A percentile compares a stretch with the other conserved stretches of the same genome.
These are phyloP conservation scores for Saposhnikovia divaricata DNA, from an alignment of 129 eudicot genomes.

Conservation along the genomic window DNA sequence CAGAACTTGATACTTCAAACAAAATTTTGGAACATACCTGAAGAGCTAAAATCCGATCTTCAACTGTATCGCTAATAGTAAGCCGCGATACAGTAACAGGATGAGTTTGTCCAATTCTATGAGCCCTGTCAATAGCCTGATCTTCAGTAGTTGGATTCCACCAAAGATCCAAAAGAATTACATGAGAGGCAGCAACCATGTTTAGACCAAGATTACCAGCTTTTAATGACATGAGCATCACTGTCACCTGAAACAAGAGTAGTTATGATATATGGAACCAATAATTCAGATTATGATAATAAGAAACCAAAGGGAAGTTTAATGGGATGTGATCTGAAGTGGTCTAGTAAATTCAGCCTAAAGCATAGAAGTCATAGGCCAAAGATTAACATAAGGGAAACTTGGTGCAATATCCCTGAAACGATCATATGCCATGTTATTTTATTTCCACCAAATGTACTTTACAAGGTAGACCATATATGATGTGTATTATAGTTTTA, in stretches of 20 bases:
- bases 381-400: not conserved
- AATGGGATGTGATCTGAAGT: not conserved
- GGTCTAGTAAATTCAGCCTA: not conserved
- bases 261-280: not conserved
- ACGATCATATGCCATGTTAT: not conserved
- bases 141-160: constrained; percentile 99
- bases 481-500: not conserved
- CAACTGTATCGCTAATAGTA: constrained; percentile 89
- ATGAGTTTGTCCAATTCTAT: constrained; percentile 95
- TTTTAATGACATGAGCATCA: constrained; percentile 93
- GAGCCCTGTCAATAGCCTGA: constrained; percentile 96
- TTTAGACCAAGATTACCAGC: constrained; percentile 97
- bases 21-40: constrained; percentile 43
- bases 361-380: not conserved
- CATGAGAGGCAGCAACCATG: constrained; percentile 97
- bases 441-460: not conserved
- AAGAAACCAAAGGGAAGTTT: not conserved
- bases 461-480: not conserved
- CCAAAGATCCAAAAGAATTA: constrained; percentile 89
- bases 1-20: not conserved
- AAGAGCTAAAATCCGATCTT: constrained; percentile 93
- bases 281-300: not conserved
- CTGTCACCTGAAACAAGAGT: constrained; percentile 49
- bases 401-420: not conserved
- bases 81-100: constrained; percentile 85